These are phyloP conservation scores for Trypanosoma scelopori DNA, from an alignment of 208 protist species.

Conservation along the genomic window DNA sequence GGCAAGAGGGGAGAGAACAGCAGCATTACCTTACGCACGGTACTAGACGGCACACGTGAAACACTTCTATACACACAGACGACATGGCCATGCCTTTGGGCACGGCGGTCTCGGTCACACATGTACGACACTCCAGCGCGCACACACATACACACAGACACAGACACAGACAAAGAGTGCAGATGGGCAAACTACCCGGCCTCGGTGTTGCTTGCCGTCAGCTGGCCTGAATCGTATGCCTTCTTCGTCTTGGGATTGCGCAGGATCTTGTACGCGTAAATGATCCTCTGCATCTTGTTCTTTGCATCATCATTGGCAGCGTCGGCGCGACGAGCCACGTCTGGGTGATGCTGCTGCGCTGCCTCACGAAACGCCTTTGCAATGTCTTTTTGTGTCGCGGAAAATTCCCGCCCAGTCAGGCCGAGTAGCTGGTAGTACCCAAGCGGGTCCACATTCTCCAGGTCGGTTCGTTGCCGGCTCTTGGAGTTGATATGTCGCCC, in stretches of 20 bases:
- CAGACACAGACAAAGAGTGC: not conserved
- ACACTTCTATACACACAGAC: not conserved
- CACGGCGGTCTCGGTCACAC: conserved; percentile 3
- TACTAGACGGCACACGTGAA: not conserved
- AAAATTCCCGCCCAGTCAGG: conserved; percentile 72
- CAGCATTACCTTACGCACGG: not conserved
- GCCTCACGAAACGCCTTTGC: conserved; percentile 75
- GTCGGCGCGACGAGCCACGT: conserved; percentile 35
- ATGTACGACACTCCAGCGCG: no score
- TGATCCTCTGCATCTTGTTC: conserved; percentile 75
- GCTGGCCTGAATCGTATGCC: conserved; percentile 69
- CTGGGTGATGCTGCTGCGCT: conserved; percentile 71
- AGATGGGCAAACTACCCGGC: conserved; percentile 13
- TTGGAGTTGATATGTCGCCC: conserved; percentile 59
- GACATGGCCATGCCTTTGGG: not conserved
- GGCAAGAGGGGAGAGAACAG: conserved; percentile 14
- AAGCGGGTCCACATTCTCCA: conserved; percentile 80
- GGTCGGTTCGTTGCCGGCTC: conserved; percentile 71
- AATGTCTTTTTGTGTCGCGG: conserved; percentile 78
- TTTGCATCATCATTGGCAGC: conserved; percentile 38
- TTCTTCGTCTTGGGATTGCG: conserved; percentile 69
- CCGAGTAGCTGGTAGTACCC: conserved; percentile 87
- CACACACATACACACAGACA: conserved; percentile 5
- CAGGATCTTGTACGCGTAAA: conserved; percentile 84
- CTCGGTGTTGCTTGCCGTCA: conserved; percentile 33